Base-by-base conservation (phyloP, 768 basidiomycete genomes). In the Tylopilus subfusipes region DNA sequence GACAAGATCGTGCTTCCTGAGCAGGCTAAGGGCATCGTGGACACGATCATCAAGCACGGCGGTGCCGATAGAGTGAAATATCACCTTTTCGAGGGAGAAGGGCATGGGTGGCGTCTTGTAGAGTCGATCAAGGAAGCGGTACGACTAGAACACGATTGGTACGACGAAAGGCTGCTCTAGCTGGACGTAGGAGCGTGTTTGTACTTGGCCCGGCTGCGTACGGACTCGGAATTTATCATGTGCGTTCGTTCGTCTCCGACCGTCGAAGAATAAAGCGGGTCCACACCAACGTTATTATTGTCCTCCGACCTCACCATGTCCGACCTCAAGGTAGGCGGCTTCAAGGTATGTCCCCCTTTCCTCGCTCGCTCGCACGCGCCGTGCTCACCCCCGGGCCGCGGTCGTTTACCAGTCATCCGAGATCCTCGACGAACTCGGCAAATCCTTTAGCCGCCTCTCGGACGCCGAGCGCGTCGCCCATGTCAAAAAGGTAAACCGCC, bases 311-410 rank as follows among this genome's bases (percentile, higher is more conserved):
- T 18, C 50, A 69, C 63, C 68, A 89, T 88, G 86, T 84, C 86
- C 63, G 80, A 85, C 68, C 75, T 90, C 74, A 86, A 85, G 73
- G 81, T 78, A 22, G 73, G 78, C 42, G 88, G 86, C n/a, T 90
- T 89, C 81, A 81, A 88, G 78, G 89, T 82, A 50, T 16, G 0
- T 13, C 5, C 7, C 9, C 12, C 0, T 12, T 3, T 56, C 33
- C 21, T 19, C 16, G n/a, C 40, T 6, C 42, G 18, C 25, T 1
- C 14, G 19, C 30, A 52, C 10, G 4, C 31, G 16, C 30, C 24
- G 29, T 30, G n/a, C n/a, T n/a, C n/a, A n/a, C n/a, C n/a, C n/a
- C n/a, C n/a, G n/a, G n/a, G n/a, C n/a, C n/a, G n/a, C n/a, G n/a
- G n/a, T n/a, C n/a, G n/a, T 4, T 14, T 4, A 16, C 4, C 54